Conservation (phyloP, 208 protist genomes). For the Acanthamoeba quina region DNA sequence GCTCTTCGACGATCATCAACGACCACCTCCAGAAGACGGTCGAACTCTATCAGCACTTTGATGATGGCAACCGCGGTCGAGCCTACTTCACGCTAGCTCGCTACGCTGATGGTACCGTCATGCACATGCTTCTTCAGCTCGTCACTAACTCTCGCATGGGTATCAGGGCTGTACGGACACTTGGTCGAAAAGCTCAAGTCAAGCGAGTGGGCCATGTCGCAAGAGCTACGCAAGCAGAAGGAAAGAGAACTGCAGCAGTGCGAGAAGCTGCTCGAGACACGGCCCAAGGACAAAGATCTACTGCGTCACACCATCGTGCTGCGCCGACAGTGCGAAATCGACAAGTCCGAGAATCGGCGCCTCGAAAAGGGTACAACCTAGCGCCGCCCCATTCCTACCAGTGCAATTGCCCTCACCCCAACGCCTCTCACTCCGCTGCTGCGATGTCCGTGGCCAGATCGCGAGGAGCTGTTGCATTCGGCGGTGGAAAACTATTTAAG, state of each 20-base stretch:
- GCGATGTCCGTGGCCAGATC: slow-evolving; percentile 4
- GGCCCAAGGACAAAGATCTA: slow-evolving; percentile 69
- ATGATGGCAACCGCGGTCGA: slow-evolving; percentile 39
- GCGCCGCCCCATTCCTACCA: background rate
- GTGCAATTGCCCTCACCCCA: too few species aligned
- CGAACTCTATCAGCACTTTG: slow-evolving; percentile 68
- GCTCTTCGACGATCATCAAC: slow-evolving; percentile 58
- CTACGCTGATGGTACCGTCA: slow-evolving; percentile 14
- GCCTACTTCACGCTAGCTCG: slow-evolving; percentile 70
- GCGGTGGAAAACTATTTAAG: slow-evolving; percentile 74
- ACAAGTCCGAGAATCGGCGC: slow-evolving; percentile 56
- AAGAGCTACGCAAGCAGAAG: slow-evolving; percentile 73
- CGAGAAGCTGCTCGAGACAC: background rate
- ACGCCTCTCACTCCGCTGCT: background rate
- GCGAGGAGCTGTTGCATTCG: slow-evolving; percentile 59
- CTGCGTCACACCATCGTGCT: slow-evolving; percentile 29
- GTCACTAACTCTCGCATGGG: background rate
- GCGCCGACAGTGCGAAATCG: slow-evolving; percentile 65
- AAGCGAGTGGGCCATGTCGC: slow-evolving; percentile 74
- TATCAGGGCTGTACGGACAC: slow-evolving; percentile 54
- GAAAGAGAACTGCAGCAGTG: slow-evolving; percentile 71
- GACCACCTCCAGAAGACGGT: slow-evolving; percentile 72
- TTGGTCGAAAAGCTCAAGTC: slow-evolving; percentile 76
- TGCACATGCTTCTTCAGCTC: background rate
- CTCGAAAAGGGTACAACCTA: slow-evolving; percentile 1